Evolutionary conservation across 306 rosid species (phyloP).

Genomic region (Lablab purpureus): DNA sequence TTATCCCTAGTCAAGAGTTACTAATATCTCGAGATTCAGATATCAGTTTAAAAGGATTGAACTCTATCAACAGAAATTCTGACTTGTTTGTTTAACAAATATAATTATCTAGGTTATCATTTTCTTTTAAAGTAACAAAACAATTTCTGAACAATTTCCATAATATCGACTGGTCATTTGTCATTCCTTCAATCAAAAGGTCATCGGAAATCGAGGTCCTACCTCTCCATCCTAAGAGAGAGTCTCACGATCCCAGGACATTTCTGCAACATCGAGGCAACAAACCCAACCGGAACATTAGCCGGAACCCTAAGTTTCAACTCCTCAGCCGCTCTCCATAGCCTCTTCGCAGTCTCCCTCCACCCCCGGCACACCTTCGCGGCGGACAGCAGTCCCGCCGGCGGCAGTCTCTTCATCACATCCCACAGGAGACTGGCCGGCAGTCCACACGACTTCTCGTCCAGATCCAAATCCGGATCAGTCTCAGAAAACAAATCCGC

Average conservation of each 20-base stretch:
- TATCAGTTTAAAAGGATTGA: too few species aligned
- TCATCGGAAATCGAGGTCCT: constrained; percentile 51
- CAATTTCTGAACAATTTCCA: neutral
- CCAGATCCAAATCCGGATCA: constrained; percentile 50
- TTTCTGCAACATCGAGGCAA: constrained; percentile 83
- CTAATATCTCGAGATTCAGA: too few species aligned
- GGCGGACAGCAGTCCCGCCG: constrained; percentile 74
- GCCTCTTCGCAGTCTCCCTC: constrained; percentile 73
- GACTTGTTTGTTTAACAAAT: too few species aligned
- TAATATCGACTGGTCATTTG: neutral
- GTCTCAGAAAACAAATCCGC: constrained; percentile 42
- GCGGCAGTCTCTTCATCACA: constrained; percentile 78
- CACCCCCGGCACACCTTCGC: constrained; percentile 87
- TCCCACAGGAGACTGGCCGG: constrained; percentile 80
- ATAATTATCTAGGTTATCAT: too few species aligned
- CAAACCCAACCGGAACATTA: constrained; percentile 75
- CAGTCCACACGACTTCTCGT: constrained; percentile 56
- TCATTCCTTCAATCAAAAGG: neutral
- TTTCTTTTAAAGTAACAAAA: neutral
- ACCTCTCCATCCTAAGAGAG: constrained; percentile 92
- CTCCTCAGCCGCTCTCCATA: constrained; percentile 90
- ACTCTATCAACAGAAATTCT: too few species aligned
- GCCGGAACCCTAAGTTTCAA: constrained; percentile 79
- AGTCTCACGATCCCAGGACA: constrained; percentile 83
- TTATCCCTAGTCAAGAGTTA: neutral